phyloP scores from a whole-genome alignment of 768 basidiomycete genomes.

The Tylopilus subfusipes region DNA sequence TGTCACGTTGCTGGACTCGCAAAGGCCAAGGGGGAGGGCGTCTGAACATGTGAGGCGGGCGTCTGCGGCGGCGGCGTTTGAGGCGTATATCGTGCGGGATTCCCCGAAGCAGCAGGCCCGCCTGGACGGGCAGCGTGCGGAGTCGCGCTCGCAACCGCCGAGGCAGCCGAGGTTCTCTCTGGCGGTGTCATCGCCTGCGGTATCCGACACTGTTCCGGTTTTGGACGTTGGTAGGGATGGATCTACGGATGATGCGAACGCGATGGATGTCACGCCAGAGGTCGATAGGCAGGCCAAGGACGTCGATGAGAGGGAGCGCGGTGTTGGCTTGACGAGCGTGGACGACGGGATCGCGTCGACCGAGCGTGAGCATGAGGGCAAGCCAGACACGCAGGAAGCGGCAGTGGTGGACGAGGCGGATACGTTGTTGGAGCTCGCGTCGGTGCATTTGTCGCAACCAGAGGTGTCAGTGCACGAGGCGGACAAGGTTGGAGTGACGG shows the following conservation, averaged over 20 bases:
- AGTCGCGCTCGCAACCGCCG: no score
- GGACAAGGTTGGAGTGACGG: not conserved
- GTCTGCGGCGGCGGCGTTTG: slow-evolving; percentile 15
- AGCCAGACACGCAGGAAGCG: not conserved
- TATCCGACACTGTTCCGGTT: not conserved
- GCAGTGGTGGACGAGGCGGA: slow-evolving; percentile 14
- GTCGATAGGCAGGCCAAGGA: not conserved
- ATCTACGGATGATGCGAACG: not conserved
- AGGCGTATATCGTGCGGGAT: slow-evolving; percentile 17
- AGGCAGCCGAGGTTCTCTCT: not conserved
- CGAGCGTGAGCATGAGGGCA: not conserved
- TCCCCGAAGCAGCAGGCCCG: slow-evolving; percentile 1
- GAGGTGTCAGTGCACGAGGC: not conserved
- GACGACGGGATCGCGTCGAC: not conserved
- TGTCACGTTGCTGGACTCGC: no score
- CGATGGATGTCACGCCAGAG: not conserved
- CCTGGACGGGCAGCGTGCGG: no score
- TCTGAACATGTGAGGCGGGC: slow-evolving; percentile 5
- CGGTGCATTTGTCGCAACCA: slow-evolving; percentile 20
- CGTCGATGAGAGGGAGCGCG: not conserved
- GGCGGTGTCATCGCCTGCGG: not conserved
- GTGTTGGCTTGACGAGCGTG: not conserved
- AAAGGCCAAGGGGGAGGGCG: not conserved
- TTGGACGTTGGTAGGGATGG: not conserved
- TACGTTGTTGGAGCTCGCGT: slow-evolving; percentile 22